Percentiles rank a stretch among this genome's conserved stretches.
These are phyloP conservation scores for Dianthus caryophyllus DNA, from an alignment of 148 eudicot species.

Conservation along the genomic window DNA sequence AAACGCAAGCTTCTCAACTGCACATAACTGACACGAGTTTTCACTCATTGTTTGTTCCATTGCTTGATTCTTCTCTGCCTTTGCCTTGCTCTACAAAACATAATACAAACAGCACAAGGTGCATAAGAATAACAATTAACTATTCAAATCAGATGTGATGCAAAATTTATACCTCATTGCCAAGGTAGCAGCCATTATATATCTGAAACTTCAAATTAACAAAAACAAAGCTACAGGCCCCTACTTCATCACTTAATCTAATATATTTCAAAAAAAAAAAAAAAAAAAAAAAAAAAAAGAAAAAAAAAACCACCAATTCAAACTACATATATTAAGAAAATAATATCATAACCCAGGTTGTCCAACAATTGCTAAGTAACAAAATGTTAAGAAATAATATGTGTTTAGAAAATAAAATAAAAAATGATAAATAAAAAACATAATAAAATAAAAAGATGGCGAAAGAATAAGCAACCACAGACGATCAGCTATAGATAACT, in stretches of 20 bases:
- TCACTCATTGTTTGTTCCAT: slow-evolving; percentile 93
- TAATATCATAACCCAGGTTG: not conserved
- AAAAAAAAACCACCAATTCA: too few species aligned
- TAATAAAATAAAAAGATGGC: too few species aligned
- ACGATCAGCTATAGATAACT: not conserved
- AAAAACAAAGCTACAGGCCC: too few species aligned
- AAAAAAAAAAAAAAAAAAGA: too few species aligned
- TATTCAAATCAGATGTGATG: too few species aligned
- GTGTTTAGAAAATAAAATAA: too few species aligned
- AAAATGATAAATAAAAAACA: not conserved
- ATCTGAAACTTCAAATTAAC: too few species aligned
- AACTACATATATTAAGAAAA: not conserved
- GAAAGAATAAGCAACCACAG: not conserved
- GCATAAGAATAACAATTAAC: not conserved
- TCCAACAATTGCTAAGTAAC: not conserved
- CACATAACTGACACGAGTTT: slow-evolving; percentile 94
- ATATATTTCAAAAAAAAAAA: too few species aligned
- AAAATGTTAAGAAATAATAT: too few species aligned
- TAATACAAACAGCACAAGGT: slow-evolving; percentile 1
- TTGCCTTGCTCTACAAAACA: slow-evolving; percentile 72
- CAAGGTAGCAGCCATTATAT: too few species aligned
- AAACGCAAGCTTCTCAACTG: slow-evolving; percentile 93
- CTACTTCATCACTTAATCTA: too few species aligned
- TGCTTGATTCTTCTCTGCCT: slow-evolving; percentile 92
- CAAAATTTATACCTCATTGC: too few species aligned